Percentiles rank a stretch among this genome's conserved stretches.
Conservation (phyloP, 2,329 filamentous ascomycete species). For the Ceratocystis ficicola region DNA sequence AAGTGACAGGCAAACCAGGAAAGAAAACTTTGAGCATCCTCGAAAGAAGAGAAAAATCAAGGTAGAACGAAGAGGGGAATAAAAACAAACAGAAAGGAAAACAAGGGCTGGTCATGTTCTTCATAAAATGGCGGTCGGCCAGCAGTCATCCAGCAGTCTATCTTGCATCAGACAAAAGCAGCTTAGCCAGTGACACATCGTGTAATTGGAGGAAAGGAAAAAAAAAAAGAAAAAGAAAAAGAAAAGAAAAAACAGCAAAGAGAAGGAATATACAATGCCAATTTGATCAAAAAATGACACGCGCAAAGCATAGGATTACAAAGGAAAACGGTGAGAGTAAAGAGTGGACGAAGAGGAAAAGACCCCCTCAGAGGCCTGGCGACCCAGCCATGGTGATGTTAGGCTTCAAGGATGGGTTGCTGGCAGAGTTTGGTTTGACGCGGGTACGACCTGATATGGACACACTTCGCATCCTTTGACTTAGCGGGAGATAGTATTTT, state of each 20-base stretch:
- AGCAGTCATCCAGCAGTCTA: neutral
- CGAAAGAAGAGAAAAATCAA: neutral
- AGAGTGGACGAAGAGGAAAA: slow-evolving; percentile 2
- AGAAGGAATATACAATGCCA: slow-evolving; percentile 2
- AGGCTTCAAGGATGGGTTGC: slow-evolving; percentile 34
- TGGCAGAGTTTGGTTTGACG: slow-evolving; percentile 51
- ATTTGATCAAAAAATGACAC: neutral
- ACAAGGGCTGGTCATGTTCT: slow-evolving; percentile 18
- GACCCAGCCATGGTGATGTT: slow-evolving; percentile 26
- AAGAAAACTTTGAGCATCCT: neutral
- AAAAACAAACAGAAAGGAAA: slow-evolving; percentile 20
- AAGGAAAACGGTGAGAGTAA: neutral
- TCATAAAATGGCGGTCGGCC: slow-evolving; percentile 2
- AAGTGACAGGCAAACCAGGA: neutral
- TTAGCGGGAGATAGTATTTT: slow-evolving; percentile 61
- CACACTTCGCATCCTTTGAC: slow-evolving; percentile 46
- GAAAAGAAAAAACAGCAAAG: neutral
- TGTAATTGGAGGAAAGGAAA: neutral
- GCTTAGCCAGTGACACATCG: neutral
- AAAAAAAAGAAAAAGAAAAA: neutral
- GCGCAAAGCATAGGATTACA: neutral
- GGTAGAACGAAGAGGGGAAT: neutral
- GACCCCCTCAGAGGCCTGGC: neutral
- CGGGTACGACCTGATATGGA: slow-evolving; percentile 47
- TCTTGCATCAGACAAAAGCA: neutral